Conservation (phyloP, 805 yeast genomes). For the Deakozyma indianensis region DNA sequence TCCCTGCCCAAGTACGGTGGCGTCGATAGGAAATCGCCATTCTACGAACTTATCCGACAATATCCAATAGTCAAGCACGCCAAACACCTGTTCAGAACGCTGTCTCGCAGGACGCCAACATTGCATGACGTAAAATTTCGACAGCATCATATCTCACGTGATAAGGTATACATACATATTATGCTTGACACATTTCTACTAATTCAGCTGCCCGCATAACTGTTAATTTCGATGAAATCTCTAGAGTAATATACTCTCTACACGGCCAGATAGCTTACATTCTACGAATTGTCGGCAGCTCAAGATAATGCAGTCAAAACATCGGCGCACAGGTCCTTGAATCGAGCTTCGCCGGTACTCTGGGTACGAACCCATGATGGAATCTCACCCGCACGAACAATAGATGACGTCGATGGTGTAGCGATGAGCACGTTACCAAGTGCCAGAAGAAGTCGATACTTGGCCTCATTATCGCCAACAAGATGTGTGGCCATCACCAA, state of each 20-base stretch:
- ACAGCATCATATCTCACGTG: too few species aligned
- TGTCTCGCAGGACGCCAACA: too few species aligned
- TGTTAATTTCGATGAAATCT: too few species aligned
- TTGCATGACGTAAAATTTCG: too few species aligned
- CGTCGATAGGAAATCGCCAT: background rate
- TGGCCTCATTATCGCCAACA: conserved; percentile 32
- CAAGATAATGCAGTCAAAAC: background rate
- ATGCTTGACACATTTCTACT: too few species aligned
- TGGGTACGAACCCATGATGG: conserved; percentile 1
- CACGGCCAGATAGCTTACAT: too few species aligned
- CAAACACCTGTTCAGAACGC: too few species aligned
- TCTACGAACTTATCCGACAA: background rate
- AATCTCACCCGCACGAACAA: background rate
- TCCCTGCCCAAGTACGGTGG: conserved; percentile 83
- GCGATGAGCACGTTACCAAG: conserved; percentile 37
- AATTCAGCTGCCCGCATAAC: too few species aligned
- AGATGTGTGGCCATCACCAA: background rate
- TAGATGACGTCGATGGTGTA: background rate
- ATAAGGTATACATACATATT: too few species aligned
- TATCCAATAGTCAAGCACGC: too few species aligned
- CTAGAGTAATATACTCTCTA: too few species aligned
- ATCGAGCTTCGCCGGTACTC: conserved; percentile 1
- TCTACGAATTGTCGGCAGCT: too few species aligned
- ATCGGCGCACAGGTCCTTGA: background rate
- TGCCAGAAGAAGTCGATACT: conserved; percentile 48